Conservation (phyloP, 2,329 filamentous ascomycete species). For the Alternaria angustiovoidea region DNA sequence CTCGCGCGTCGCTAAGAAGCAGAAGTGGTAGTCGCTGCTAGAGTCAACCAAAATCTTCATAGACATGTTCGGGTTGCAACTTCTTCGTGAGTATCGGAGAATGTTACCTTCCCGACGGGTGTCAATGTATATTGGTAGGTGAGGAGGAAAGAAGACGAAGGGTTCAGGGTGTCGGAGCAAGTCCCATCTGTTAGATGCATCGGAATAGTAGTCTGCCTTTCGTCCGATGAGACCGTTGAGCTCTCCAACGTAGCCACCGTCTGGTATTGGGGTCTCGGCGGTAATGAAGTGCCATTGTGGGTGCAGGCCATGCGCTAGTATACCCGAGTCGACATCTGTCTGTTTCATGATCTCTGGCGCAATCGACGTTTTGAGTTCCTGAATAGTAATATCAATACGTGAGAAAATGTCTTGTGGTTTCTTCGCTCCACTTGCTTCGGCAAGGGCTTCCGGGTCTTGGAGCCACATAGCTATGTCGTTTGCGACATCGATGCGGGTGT, state of each 20-base stretch:
- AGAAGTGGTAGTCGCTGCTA: constrained; percentile 79
- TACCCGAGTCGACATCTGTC: constrained; percentile 59
- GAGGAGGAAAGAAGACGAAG: constrained; percentile 75
- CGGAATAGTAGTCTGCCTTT: constrained; percentile 57
- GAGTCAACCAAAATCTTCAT: constrained; percentile 86
- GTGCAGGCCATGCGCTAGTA: constrained; percentile 63
- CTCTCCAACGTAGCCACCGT: constrained; percentile 70
- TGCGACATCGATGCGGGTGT: constrained; percentile 77
- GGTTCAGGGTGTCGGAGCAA: constrained; percentile 60
- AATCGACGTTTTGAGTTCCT: constrained; percentile 59
- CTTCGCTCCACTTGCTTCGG: constrained; percentile 70
- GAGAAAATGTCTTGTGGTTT: constrained; percentile 74
- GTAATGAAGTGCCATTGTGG: constrained; percentile 76
- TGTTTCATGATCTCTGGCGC: constrained; percentile 63
- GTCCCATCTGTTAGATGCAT: constrained; percentile 58
- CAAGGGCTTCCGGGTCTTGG: constrained; percentile 73
- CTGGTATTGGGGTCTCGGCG: constrained; percentile 59
- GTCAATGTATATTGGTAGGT: constrained; percentile 91
- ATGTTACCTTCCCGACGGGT: constrained; percentile 85
- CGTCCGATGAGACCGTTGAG: constrained; percentile 68
- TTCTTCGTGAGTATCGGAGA: constrained; percentile 88
- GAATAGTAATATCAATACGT: constrained; percentile 62
- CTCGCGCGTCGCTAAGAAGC: constrained; percentile 82
- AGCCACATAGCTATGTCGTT: constrained; percentile 81
- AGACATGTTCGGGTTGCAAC: constrained; percentile 88